phyloP scores from a whole-genome alignment of 2,329 filamentous ascomycete species.

The Pseudovirgaria hyperparasitica region DNA sequence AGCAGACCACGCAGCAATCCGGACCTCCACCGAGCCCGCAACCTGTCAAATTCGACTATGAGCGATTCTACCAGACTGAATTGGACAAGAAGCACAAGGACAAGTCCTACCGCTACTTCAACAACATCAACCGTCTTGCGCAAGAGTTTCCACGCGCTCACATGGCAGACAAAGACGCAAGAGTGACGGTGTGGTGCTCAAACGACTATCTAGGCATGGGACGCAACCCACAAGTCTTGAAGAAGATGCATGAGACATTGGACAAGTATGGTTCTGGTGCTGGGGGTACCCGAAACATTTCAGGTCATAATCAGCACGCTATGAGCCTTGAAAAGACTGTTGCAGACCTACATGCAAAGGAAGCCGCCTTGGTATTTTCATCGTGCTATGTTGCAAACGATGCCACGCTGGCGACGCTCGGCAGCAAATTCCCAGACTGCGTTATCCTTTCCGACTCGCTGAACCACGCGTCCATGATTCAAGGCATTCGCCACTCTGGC shows the following conservation, averaged over 20 bases:
- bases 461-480: slow-evolving; percentile 99
- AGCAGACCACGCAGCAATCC: slow-evolving; percentile 12
- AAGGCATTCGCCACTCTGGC: slow-evolving; percentile 93
- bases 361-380: slow-evolving; percentile 84
- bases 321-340: slow-evolving; percentile 70
- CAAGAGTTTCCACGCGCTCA: slow-evolving; percentile 94
- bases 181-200: slow-evolving; percentile 96
- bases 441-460: slow-evolving; percentile 96
- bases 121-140: slow-evolving; percentile 98
- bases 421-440: slow-evolving; percentile 89
- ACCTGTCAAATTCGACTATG: slow-evolving; percentile 67
- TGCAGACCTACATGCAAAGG: slow-evolving; percentile 82
- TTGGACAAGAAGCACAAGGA: slow-evolving; percentile 99
- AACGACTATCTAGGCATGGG: slow-evolving; percentile 99
- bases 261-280: slow-evolving; percentile 92
- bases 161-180: slow-evolving; percentile 69
- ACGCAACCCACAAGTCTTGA: slow-evolving; percentile 72
- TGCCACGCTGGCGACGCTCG: slow-evolving; percentile 89
- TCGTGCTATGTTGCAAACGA: slow-evolving; percentile 99
- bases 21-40: slow-evolving; percentile 36
- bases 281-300: slow-evolving; percentile 93
- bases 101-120: slow-evolving; percentile 99
- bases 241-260: slow-evolving; percentile 86
- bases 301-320: slow-evolving; percentile 92
- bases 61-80: slow-evolving; percentile 75